Evolutionary conservation across 179 eudicot species (phyloP), one percentile per base, ranked within the genome.

Genomic region (Beta macrorhiza): DNA sequence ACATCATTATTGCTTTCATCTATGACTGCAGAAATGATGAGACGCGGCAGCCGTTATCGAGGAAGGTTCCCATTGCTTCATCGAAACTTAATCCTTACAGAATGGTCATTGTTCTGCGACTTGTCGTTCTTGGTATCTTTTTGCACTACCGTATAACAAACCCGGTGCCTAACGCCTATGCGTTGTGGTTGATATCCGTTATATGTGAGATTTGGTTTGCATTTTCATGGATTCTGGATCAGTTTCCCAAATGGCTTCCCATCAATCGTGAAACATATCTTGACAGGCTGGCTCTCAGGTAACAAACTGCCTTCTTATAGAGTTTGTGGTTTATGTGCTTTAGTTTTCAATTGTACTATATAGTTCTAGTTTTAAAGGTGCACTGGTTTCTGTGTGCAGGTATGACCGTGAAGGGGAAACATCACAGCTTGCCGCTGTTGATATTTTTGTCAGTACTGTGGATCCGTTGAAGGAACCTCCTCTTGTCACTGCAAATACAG

Each of bases 381-480:
- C 65, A 56, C 22, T 74, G 70, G 2, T 76, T 59, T 73, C 45
- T 77, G 57, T 45, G 6, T 53, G 47, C 72, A 90, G 92, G 75
- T 90, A 85, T 85, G 92, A 90, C 72, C 84, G 87, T 59, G 89
- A 87, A 84, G 92, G 92, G 61, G 87, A 90, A 78, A 88, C 91
- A 53, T 88, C 89, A n/a, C 89, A 87, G 84, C 79, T 90, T 70
- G 87, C 92, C 10, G 86, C 92, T 1, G 87, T 90, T 76, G 92
- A 90, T 76, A 84, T 90, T 59, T 90, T 90, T 81, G 92, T 90
- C 80, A 90, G 91, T 85, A 90, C 92, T 10, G 91, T 90, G 72
- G 92, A 90, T 84, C 92, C 92, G 0, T 78, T 90, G 68, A 90
- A 90, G 83, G 92, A 90, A 71, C 92, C 92, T 74, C 90, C 90